phyloP scores from a whole-genome alignment of 176 grass and related monocot species.

The Panicum miliaceum region DNA sequence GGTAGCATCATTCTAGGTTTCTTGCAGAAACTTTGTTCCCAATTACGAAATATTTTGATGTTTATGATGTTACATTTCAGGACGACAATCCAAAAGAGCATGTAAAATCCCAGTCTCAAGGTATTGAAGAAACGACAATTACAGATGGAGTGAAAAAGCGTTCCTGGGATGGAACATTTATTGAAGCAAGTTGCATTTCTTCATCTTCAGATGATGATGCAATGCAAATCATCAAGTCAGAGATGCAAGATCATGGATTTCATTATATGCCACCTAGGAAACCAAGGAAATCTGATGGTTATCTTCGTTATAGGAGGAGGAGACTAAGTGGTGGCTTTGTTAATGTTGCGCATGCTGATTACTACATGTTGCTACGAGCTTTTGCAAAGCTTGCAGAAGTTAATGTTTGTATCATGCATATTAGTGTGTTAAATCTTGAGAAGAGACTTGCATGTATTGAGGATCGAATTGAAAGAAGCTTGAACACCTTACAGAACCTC shows the following conservation, averaged over 20 bases:
- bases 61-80: conserved; percentile 47
- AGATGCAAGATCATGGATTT: conserved; percentile 82
- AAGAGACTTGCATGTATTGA: conserved; percentile 74
- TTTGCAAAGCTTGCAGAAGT: conserved; percentile 78
- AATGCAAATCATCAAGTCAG: conserved; percentile 62
- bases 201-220: conserved; percentile 34
- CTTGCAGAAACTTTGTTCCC: not conserved
- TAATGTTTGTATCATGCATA: conserved; percentile 75
- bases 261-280: conserved; percentile 61
- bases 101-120: conserved; percentile 25
- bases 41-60: not conserved
- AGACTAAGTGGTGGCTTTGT: conserved; percentile 46
- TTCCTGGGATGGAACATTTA: conserved; percentile 29
- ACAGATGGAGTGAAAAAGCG: conserved; percentile 44
- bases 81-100: conserved; percentile 47
- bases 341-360: conserved; percentile 82
- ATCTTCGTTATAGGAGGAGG: conserved; percentile 74
- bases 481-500: conserved; percentile 44
- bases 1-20: not conserved
- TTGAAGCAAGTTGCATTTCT: conserved; percentile 27
- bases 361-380: conserved; percentile 74
- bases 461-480: conserved; percentile 46
- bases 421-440: conserved; percentile 69
- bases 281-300: conserved; percentile 51
- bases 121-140: conserved; percentile 34